Conservation (phyloP, 768 basidiomycete genomes). For the Mycena floridula region DNA sequence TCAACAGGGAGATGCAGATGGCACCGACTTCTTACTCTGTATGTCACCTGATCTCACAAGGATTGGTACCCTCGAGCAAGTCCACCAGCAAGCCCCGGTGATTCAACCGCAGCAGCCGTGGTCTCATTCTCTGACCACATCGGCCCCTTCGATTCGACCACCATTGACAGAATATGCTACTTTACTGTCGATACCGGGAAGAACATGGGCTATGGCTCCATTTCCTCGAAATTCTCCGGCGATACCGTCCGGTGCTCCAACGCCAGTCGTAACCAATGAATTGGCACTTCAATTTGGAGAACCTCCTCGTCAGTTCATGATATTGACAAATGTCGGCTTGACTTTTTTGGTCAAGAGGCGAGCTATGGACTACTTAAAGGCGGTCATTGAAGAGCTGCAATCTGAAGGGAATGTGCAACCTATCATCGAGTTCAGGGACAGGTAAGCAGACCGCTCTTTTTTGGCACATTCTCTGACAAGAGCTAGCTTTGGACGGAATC, state of each 20-base stretch:
- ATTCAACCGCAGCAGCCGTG: conserved; percentile 35
- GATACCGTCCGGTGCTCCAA: conserved; percentile 33
- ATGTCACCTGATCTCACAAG: conserved; percentile 70
- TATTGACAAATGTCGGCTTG: conserved; percentile 82
- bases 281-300: conserved; percentile 78
- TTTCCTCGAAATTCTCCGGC: conserved; percentile 29
- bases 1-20: conserved; percentile 71
- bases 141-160: conserved; percentile 37
- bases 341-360: conserved; percentile 77
- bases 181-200: conserved; percentile 71
- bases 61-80: conserved; percentile 63
- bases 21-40: conserved; percentile 70
- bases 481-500: conserved; percentile 83
- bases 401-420: conserved; percentile 70
- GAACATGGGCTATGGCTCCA: conserved; percentile 78
- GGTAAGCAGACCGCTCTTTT: conserved; percentile 32
- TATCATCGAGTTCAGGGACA: conserved; percentile 79
- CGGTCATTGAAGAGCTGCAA: conserved; percentile 77
- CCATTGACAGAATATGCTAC: conserved; percentile 75
- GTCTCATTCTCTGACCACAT: conserved; percentile 31
- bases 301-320: conserved; percentile 71
- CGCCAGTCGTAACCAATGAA: conserved; percentile 66
- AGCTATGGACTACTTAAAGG: conserved; percentile 78
- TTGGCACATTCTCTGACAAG: conserved; percentile 1
- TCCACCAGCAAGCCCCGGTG: conserved; percentile 43